These are phyloP conservation scores for Capsicum baccatum DNA, from an alignment of 257 asterid genomes.

Conservation along the genomic window DNA sequence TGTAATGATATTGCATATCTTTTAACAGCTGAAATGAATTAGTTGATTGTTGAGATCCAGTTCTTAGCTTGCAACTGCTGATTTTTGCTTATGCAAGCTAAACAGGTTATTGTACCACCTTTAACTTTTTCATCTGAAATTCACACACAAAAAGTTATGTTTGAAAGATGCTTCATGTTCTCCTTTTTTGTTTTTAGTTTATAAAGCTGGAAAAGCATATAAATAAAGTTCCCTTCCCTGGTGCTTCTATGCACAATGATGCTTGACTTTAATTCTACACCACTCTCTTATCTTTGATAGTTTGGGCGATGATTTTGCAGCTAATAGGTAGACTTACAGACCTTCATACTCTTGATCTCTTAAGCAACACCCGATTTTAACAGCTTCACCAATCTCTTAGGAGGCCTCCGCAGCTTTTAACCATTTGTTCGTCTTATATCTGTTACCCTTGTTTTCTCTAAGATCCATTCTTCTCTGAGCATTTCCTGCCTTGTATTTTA, in stretches of 20 bases:
- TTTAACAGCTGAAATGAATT: neutral
- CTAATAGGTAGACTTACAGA: neutral
- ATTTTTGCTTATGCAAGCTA: neutral
- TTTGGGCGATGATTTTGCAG: neutral
- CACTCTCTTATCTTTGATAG: conserved; percentile 7
- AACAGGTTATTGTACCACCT: neutral
- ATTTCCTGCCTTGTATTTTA: neutral
- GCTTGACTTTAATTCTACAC: neutral
- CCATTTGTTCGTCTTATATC: neutral
- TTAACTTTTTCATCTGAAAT: neutral
- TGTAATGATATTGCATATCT: neutral
- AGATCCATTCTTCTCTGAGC: neutral
- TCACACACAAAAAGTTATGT: neutral
- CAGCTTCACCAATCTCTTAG: neutral
- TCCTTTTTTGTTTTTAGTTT: neutral
- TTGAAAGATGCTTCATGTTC: neutral
- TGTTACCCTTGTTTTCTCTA: neutral
- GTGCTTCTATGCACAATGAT: neutral
- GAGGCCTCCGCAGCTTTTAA: conserved; percentile 9
- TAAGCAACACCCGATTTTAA: neutral
- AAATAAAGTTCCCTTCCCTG: neutral
- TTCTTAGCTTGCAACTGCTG: neutral
- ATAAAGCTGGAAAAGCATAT: neutral
- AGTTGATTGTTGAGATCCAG: neutral
- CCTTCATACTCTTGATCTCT: neutral